Evolutionary conservation across 2,329 filamentous ascomycete genomes (phyloP), one percentile per base, ranked within the genome.

Genomic region (Colletotrichum brevisporum): DNA sequence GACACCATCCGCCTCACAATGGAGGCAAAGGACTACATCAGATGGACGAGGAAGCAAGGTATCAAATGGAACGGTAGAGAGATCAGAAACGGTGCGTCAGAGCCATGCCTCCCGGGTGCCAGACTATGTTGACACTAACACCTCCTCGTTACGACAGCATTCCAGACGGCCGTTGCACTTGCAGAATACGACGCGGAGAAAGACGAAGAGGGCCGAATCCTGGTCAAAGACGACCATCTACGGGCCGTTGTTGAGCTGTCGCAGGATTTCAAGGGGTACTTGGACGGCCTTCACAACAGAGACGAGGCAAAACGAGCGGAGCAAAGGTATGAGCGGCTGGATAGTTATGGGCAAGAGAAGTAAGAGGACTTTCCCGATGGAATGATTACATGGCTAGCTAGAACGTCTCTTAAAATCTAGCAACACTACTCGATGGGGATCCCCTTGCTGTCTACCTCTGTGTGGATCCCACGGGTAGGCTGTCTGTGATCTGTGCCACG

Each of bases 151-250:
- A 3, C 8, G 26, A 5, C 5, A 57, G 73, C 74, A 1, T 78
- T 80, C 27, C 77, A 79, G 50, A 78, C 75, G 0, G 78, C 77
- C 0, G 76, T 79, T 0, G 75, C 77, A 0, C 62, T 79, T 0
- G 74, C 73, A 0, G 75, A 76, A 39, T 65, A 65, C 8, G 65
- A 59, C 0, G 60, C 60, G 0, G 71, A 74, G 1, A 52, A 66
- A 15, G 73, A 74, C 8, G 39, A 55, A 0, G 59, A 73, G 16
- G 73, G 73, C 0, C 70, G 48, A 6, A 65, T 72, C 0, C 41
- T 66, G 12, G 59, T 74, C 39, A 74, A 70, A 12, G 55, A 71
- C 9, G 61, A 71, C 1, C 72, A 75, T 8, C 39, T 75, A 12
- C 63, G 52, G 6, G 70, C 71, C 0, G 72, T 73, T 0, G 57